These are phyloP conservation scores for Metarhizium robertsii DNA, from an alignment of 2,329 filamentous ascomycete species.

Conservation along the genomic window DNA sequence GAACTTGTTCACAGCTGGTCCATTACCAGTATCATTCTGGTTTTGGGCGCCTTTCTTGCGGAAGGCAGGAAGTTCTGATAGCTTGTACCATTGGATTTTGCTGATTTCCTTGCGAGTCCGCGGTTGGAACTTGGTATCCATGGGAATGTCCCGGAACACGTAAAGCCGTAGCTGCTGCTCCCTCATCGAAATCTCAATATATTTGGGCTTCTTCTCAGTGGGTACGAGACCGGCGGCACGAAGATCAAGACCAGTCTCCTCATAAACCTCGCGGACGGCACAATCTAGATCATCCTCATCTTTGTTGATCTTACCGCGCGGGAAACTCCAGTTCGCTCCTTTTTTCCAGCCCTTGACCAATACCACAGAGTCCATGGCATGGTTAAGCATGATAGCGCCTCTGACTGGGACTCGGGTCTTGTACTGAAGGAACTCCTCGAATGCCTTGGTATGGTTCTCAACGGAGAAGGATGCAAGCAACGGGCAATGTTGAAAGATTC, in stretches of 20 bases:
- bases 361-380: slow-evolving; percentile 87
- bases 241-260: slow-evolving; percentile 90
- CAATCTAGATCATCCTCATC: slow-evolving; percentile 91
- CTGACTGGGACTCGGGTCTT: slow-evolving; percentile 91
- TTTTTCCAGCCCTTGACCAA: slow-evolving; percentile 99
- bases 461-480: slow-evolving; percentile 73
- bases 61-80: slow-evolving; percentile 78
- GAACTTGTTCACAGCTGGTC: slow-evolving; percentile 71
- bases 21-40: slow-evolving; percentile 47
- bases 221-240: slow-evolving; percentile 66
- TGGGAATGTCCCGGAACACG: slow-evolving; percentile 80
- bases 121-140: slow-evolving; percentile 80
- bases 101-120: slow-evolving; percentile 95
- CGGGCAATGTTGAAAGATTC: slow-evolving; percentile 91
- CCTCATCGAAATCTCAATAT: slow-evolving; percentile 80
- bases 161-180: slow-evolving; percentile 91
- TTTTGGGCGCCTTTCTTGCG: slow-evolving; percentile 55
- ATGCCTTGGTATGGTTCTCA: slow-evolving; percentile 71
- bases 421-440: slow-evolving; percentile 86
- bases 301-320: slow-evolving; percentile 95
- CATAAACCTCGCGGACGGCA: slow-evolving; percentile 86
- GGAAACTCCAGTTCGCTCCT: slow-evolving; percentile 91
- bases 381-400: slow-evolving; percentile 86
- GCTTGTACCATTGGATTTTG: slow-evolving; percentile 89
- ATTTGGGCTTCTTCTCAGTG: slow-evolving; percentile 63